Percentiles rank a stretch among this genome's conserved stretches.
phyloP scores from a whole-genome alignment of 1,139 yeast species.

The Taphrina flavorubra region DNA sequence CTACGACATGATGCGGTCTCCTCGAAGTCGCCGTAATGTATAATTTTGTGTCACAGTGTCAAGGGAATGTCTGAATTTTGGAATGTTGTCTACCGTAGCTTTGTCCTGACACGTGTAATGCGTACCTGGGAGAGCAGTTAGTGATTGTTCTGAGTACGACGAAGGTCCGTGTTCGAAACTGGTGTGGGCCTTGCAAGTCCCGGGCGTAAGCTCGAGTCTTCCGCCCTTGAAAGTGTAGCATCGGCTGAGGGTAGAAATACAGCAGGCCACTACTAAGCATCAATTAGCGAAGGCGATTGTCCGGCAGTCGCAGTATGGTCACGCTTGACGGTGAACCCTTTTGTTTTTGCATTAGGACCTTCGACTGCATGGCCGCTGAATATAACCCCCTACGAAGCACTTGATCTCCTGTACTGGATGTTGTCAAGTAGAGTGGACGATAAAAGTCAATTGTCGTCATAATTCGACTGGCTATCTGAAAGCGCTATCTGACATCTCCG shows the following conservation, averaged over 20 bases:
- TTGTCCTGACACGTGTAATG: slow-evolving; percentile 8
- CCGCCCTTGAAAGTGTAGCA: slow-evolving; percentile 30
- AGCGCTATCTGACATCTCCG: too few relatives aligned
- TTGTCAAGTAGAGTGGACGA: too few relatives aligned
- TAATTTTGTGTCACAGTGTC: too few relatives aligned
- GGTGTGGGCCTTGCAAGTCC: slow-evolving; percentile 33
- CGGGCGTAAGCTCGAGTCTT: slow-evolving; percentile 28
- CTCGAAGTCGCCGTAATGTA: too few relatives aligned
- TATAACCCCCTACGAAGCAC: too few relatives aligned
- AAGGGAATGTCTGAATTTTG: too few relatives aligned
- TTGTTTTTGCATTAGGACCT: neutral
- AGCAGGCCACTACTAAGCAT: slow-evolving; percentile 30
- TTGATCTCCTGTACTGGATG: too few relatives aligned
- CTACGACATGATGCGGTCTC: too few relatives aligned
- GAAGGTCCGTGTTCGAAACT: slow-evolving; percentile 34
- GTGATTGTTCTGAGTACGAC: slow-evolving; percentile 14
- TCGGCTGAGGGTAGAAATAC: slow-evolving; percentile 31
- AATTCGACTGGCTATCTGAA: too few relatives aligned
- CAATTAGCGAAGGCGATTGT: slow-evolving; percentile 28
- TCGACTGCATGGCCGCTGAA: too few relatives aligned
- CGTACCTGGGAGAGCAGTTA: slow-evolving; percentile 33
- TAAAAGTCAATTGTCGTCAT: too few relatives aligned
- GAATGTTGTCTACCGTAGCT: too few relatives aligned
- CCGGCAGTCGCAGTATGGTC: slow-evolving; percentile 19
- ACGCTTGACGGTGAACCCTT: slow-evolving; percentile 27